A percentile compares a stretch with the other conserved stretches of the same genome.
Evolutionary conservation across 805 yeast genomes (phyloP).

Genomic region (Schwanniomyces sp.): DNA sequence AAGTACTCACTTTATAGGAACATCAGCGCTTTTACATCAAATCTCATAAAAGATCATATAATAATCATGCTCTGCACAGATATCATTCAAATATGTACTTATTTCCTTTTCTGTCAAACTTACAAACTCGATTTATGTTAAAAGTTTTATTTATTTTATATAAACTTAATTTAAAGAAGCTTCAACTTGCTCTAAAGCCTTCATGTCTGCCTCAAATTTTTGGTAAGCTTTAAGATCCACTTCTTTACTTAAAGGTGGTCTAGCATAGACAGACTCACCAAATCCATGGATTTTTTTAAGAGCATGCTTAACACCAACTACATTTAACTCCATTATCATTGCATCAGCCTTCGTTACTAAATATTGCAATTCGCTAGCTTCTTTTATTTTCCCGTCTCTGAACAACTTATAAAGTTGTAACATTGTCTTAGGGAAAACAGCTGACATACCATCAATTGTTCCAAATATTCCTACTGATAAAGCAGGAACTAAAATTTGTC

Average conservation of each 20-base stretch:
- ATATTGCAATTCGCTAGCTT: constrained; percentile 19
- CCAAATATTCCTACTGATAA: constrained; percentile 20
- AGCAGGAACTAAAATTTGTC: constrained; percentile 19
- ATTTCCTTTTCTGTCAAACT: too few species aligned
- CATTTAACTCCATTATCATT: constrained; percentile 26
- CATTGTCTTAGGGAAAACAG: constrained; percentile 21
- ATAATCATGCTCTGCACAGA: too few species aligned
- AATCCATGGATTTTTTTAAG: constrained; percentile 16
- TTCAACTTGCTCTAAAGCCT: constrained; percentile 10
- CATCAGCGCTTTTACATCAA: too few species aligned
- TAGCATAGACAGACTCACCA: constrained; percentile 24
- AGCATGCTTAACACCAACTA: constrained; percentile 29
- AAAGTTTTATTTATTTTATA: too few species aligned
- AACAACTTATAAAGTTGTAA: constrained; percentile 11
- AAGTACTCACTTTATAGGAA: too few species aligned
- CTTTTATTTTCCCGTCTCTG: constrained; percentile 12
- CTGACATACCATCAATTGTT: constrained; percentile 24
- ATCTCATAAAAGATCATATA: too few species aligned
- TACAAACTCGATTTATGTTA: too few species aligned
- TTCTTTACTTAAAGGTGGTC: constrained; percentile 27
- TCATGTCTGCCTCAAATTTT: constrained; percentile 12
- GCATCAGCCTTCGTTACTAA: constrained; percentile 19
- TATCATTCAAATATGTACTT: too few species aligned
- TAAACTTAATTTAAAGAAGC: constrained; percentile 2
- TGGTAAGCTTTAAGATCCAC: constrained; percentile 7